These are phyloP conservation scores for Globisporangium uncinulatum DNA, from an alignment of 352 stramenopile species.

Conservation along the genomic window DNA sequence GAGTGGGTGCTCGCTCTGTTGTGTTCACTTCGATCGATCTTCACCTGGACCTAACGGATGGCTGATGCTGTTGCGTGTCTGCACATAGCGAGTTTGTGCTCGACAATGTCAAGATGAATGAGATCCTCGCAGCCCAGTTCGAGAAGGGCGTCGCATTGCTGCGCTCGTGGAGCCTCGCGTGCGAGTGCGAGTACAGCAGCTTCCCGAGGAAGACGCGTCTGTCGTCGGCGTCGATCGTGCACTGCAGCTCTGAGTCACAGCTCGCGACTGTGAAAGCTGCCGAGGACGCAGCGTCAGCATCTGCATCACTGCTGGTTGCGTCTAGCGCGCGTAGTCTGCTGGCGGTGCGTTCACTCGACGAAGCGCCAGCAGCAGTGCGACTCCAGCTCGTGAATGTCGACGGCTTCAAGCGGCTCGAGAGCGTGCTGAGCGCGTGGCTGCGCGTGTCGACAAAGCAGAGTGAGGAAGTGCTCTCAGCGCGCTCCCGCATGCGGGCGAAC, in stretches of 20 bases:
- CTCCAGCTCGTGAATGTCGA: constrained; percentile 8
- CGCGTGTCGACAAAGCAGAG: constrained; percentile 3
- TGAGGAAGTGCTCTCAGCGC: constrained; percentile 8
- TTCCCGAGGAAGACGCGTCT: not conserved
- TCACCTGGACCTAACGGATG: not conserved
- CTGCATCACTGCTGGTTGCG: not conserved
- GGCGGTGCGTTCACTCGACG: not conserved
- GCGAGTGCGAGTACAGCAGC: constrained; percentile 51
- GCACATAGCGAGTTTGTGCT: constrained; percentile 29
- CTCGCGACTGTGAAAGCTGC: not conserved
- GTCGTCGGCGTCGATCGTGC: not conserved
- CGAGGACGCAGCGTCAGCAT: not conserved
- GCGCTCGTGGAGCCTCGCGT: constrained; percentile 34
- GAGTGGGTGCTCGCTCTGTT: constrained; percentile 8
- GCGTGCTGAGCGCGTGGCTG: constrained; percentile 13
- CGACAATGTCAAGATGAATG: constrained; percentile 38
- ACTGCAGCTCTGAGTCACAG: not conserved
- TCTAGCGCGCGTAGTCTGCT: not conserved
- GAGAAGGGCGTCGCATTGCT: constrained; percentile 43
- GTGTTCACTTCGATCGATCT: too few species aligned
- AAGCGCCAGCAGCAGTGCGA: not conserved
- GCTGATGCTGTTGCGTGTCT: not conserved
- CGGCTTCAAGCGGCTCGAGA: constrained; percentile 15
- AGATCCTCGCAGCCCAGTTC: constrained; percentile 33
- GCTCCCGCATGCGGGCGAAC: constrained; percentile 10